Conservation (phyloP, 2,329 filamentous ascomycete species). For the Diaporthe nobilis region DNA sequence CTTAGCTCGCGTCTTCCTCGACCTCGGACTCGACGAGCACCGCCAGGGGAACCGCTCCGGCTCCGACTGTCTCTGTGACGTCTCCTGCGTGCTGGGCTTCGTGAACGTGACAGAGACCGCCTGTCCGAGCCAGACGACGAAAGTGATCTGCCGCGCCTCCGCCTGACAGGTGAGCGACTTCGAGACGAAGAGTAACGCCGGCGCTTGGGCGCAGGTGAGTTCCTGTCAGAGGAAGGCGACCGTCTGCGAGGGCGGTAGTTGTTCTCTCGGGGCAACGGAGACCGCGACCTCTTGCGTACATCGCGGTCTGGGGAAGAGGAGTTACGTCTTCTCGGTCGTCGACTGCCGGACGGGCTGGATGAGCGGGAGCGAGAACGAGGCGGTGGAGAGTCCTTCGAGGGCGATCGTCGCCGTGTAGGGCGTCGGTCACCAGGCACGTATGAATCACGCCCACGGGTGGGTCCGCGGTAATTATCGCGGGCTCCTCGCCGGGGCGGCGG, state of each 20-base stretch:
- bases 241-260: slow-evolving; percentile 47
- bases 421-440: slow-evolving; percentile 67
- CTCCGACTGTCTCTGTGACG: slow-evolving; percentile 52
- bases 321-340: slow-evolving; percentile 45
- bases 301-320: slow-evolving; percentile 44
- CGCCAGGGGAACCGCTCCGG: slow-evolving; percentile 43
- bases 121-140: slow-evolving; percentile 56
- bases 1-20: slow-evolving; percentile 41
- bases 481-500: slow-evolving; percentile 60
- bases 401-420: slow-evolving; percentile 57
- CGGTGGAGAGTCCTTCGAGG: slow-evolving; percentile 52
- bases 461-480: slow-evolving; percentile 55
- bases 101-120: slow-evolving; percentile 54
- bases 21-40: slow-evolving; percentile 33
- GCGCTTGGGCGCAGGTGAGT: slow-evolving; percentile 63
- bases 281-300: slow-evolving; percentile 53
- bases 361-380: slow-evolving; percentile 48
- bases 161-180: slow-evolving; percentile 61
- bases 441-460: slow-evolving; percentile 59
- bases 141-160: slow-evolving; percentile 55
- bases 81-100: slow-evolving; percentile 50
- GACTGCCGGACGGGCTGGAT: slow-evolving; percentile 38
- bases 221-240: slow-evolving; percentile 50
- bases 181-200: slow-evolving; percentile 64
- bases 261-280: slow-evolving; percentile 50